phyloP scores from a whole-genome alignment of 305 asterid genomes.

The Caryopteris hybrid region DNA sequence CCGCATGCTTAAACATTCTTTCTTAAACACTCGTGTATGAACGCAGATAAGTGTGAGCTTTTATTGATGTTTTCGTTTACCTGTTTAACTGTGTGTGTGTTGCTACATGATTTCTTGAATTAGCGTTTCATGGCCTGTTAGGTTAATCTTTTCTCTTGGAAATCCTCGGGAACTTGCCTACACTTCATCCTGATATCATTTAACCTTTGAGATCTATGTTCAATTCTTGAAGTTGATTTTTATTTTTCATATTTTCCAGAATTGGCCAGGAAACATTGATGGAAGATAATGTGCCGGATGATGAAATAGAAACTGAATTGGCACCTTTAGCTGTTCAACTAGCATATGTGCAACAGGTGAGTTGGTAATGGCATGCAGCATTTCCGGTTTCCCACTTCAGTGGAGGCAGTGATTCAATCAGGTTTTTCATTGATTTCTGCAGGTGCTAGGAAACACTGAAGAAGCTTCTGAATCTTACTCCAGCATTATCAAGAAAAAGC shows the following conservation, averaged over 20 bases:
- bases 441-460: conserved; percentile 72
- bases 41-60: neutral
- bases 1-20: neutral
- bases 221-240: too few species aligned
- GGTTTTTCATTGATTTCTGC: conserved; percentile 6
- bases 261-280: conserved; percentile 85
- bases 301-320: conserved; percentile 78
- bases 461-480: conserved; percentile 70
- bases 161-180: neutral
- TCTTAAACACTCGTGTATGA: neutral
- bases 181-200: conserved; percentile 2
- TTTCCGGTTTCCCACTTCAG: neutral
- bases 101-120: neutral
- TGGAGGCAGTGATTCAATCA: neutral
- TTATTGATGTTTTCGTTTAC: neutral
- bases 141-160: neutral
- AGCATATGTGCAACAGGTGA: conserved; percentile 87
- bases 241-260: conserved; percentile 39
- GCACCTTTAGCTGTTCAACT: conserved; percentile 87
- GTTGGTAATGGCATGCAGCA: neutral
- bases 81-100: neutral
- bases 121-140: neutral
- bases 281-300: conserved; percentile 79
- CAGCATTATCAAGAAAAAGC: conserved; percentile 66
- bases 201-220: neutral